phyloP scores from a whole-genome alignment of 2,329 filamentous ascomycete genomes.

The Xylaria sp. region DNA sequence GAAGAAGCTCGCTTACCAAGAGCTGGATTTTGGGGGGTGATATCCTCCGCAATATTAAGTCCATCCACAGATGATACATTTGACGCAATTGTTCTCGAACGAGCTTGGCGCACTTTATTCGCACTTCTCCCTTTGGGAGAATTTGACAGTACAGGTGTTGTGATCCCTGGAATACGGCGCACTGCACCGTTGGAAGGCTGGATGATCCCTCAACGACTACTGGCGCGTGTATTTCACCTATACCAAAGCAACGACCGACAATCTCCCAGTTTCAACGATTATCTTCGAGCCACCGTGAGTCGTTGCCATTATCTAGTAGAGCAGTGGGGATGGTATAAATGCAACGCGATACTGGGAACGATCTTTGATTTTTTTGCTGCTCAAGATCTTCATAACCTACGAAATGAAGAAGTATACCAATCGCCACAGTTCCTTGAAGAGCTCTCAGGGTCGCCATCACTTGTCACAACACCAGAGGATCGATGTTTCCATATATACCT shows the following conservation, averaged over 20 bases:
- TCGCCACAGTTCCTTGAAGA: conserved; percentile 71
- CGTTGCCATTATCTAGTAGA: conserved; percentile 71
- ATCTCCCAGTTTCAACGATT: conserved; percentile 71
- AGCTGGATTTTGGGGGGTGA: conserved; percentile 69
- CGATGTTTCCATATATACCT: conserved; percentile 74
- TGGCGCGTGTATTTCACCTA: conserved; percentile 67
- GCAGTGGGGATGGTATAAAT: conserved; percentile 73
- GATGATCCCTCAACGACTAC: conserved; percentile 65
- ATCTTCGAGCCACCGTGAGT: conserved; percentile 67
- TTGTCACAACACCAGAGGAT: conserved; percentile 65
- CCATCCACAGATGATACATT: conserved; percentile 50
- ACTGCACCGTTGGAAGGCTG: conserved; percentile 64
- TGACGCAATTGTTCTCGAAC: conserved; percentile 63
- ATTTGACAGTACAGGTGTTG: conserved; percentile 65
- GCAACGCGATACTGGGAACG: conserved; percentile 65
- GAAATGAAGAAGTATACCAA: conserved; percentile 70
- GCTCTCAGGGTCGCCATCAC: conserved; percentile 57
- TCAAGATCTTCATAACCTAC: conserved; percentile 68
- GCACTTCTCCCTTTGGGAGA: conserved; percentile 69
- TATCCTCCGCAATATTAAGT: conserved; percentile 56
- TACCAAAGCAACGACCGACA: conserved; percentile 67
- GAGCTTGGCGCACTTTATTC: conserved; percentile 68
- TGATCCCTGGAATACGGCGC: conserved; percentile 55
- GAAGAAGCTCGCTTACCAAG: conserved; percentile 61
- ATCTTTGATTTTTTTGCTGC: conserved; percentile 76